Conservation (phyloP, 768 basidiomycete species). For the Crucibulum laeve region DNA sequence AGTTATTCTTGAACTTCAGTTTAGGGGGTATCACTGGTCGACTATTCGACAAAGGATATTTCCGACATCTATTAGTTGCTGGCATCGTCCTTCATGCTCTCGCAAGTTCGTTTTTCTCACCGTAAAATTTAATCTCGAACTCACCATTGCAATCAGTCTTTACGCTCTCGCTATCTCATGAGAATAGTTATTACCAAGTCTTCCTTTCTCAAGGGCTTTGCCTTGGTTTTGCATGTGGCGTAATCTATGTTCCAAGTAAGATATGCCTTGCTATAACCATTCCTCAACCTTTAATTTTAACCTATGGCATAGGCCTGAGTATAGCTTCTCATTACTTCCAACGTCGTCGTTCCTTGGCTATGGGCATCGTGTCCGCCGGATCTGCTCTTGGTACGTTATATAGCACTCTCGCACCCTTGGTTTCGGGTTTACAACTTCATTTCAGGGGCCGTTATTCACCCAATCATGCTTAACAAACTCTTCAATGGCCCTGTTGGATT, state of each 20-base stretch:
- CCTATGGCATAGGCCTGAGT: constrained; percentile 26
- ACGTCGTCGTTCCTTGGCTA: constrained; percentile 39
- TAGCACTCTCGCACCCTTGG: no score
- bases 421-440: no score
- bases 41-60: constrained; percentile 49
- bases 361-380: constrained; percentile 40
- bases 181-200: constrained; percentile 31
- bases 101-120: constrained; percentile 15
- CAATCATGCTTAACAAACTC: constrained; percentile 54
- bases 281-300: not conserved
- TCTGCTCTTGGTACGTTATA: constrained; percentile 21
- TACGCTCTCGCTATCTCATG: constrained; percentile 27
- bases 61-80: constrained; percentile 25
- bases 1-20: constrained; percentile 45
- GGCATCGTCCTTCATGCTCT: constrained; percentile 18
- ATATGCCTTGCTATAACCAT: not conserved
- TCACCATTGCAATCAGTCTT: constrained; percentile 18
- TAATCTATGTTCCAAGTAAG: constrained; percentile 38
- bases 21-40: constrained; percentile 41
- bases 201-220: constrained; percentile 49
- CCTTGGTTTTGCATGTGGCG: constrained; percentile 42
- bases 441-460: constrained; percentile 47
- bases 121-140: not conserved
- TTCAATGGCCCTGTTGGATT: constrained; percentile 33
- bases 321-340: constrained; percentile 53